Evolutionary conservation across 306 rosid species (phyloP).

Genomic region (Malus asiatica): DNA sequence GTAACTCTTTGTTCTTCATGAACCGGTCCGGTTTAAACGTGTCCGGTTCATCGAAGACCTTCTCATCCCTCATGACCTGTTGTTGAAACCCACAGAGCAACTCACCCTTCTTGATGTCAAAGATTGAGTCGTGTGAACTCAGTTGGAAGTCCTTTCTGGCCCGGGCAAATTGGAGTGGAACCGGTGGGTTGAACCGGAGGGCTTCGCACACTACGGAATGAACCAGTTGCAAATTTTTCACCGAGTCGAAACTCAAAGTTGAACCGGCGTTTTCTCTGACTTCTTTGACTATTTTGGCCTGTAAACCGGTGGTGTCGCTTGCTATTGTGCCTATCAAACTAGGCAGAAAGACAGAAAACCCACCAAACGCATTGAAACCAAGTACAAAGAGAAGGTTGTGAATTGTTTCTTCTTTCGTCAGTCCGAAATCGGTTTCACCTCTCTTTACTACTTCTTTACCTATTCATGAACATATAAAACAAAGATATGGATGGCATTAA

Average conservation of each 20-base stretch:
- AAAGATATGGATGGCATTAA: background rate
- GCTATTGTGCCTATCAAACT: slow-evolving; percentile 32
- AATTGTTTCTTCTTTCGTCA: slow-evolving; percentile 51
- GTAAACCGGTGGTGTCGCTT: slow-evolving; percentile 43
- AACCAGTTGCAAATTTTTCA: slow-evolving; percentile 53
- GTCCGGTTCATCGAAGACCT: slow-evolving; percentile 65
- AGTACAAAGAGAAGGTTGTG: slow-evolving; percentile 72
- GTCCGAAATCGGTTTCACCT: slow-evolving; percentile 55
- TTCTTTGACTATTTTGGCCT: slow-evolving; percentile 45
- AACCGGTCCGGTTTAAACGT: slow-evolving; percentile 71
- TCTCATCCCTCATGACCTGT: slow-evolving; percentile 61
- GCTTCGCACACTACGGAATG: slow-evolving; percentile 72
- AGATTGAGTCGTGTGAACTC: slow-evolving; percentile 51
- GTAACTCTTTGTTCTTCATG: slow-evolving; percentile 38
- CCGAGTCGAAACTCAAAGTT: slow-evolving; percentile 47
- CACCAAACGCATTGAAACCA: slow-evolving; percentile 90
- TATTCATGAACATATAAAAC: background rate
- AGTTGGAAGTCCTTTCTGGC: slow-evolving; percentile 72
- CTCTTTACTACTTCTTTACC: slow-evolving; percentile 55
- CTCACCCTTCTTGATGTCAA: slow-evolving; percentile 72
- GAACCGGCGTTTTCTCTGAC: slow-evolving; percentile 54
- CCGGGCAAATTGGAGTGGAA: slow-evolving; percentile 70
- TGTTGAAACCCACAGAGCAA: slow-evolving; percentile 71
- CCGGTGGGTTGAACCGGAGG: slow-evolving; percentile 81
- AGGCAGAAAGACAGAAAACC: slow-evolving; percentile 72